These are phyloP conservation scores for Eimeria falciformis DNA, from an alignment of 169 alveolate genomes.

Conservation along the genomic window DNA sequence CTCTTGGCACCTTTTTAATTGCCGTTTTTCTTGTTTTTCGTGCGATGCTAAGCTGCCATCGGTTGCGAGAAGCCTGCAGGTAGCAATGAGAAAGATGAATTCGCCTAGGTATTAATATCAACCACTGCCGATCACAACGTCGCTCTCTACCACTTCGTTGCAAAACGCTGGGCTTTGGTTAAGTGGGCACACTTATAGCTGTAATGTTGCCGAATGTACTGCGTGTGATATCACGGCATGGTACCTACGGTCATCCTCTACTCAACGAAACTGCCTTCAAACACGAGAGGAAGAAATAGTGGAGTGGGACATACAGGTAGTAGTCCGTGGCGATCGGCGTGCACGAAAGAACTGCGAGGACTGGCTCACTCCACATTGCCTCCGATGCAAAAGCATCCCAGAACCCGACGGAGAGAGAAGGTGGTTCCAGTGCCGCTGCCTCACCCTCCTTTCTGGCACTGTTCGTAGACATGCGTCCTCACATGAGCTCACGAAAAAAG, in stretches of 20 bases:
- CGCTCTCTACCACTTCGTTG: too few species aligned
- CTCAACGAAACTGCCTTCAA: neutral
- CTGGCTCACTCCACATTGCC: constrained; percentile 29
- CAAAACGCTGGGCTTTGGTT: too few species aligned
- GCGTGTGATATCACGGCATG: too few species aligned
- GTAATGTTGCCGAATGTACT: too few species aligned
- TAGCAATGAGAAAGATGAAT: too few species aligned
- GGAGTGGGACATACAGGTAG: neutral
- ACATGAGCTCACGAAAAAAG: neutral
- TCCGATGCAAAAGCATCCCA: constrained; percentile 51
- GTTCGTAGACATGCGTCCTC: constrained; percentile 3
- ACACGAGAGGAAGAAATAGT: neutral
- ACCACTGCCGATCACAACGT: too few species aligned
- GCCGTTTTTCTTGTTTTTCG: neutral
- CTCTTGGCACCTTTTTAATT: neutral
- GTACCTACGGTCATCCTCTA: too few species aligned
- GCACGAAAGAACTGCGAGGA: constrained; percentile 18
- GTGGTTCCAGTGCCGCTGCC: neutral
- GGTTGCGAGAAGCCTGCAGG: constrained; percentile 28
- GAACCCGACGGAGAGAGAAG: constrained; percentile 23
- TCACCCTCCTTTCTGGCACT: constrained; percentile 9
- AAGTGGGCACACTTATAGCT: too few species aligned
- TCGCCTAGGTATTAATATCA: too few species aligned
- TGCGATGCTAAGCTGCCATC: neutral
- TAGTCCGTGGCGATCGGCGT: constrained; percentile 16